These are phyloP conservation scores for Sugiyamaella castrensis DNA, from an alignment of 1,139 yeast genomes.

Conservation along the genomic window DNA sequence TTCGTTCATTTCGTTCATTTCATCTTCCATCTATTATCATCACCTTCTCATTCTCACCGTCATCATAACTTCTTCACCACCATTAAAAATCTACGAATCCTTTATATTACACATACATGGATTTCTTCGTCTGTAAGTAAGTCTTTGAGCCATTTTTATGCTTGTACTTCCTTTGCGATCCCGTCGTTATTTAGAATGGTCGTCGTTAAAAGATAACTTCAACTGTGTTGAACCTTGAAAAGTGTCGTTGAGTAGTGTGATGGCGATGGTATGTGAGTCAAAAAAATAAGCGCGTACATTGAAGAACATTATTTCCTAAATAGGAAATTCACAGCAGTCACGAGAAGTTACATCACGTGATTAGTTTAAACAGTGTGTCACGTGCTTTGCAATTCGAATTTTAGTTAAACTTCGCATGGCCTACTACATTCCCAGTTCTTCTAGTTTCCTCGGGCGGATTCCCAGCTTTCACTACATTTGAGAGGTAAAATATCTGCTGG, in stretches of 20 bases:
- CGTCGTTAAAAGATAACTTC: conserved; percentile 1
- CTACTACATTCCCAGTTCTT: too few species aligned
- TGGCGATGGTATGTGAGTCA: conserved; percentile 5
- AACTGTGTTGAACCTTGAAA: conserved; percentile 2
- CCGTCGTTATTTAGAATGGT: conserved; percentile 10
- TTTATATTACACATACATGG: conserved; percentile 55
- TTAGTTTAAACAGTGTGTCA: too few species aligned
- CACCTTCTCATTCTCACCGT: neutral
- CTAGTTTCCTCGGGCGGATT: too few species aligned
- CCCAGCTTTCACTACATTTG: too few species aligned
- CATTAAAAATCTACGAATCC: conserved; percentile 3
- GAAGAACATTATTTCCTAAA: neutral
- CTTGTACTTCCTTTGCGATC: conserved; percentile 5
- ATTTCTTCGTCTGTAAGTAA: conserved; percentile 77
- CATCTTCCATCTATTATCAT: neutral
- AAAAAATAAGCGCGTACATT: too few species aligned
- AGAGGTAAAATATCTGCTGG: too few species aligned
- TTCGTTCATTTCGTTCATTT: neutral
- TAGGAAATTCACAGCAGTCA: conserved; percentile 1
- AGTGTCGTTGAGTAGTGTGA: conserved; percentile 5
- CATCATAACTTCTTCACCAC: too few species aligned
- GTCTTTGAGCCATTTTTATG: conserved; percentile 67
- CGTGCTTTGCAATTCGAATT: too few species aligned
- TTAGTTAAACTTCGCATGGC: too few species aligned
- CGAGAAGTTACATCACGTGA: too few species aligned